Conservation (phyloP, 2,329 filamentous ascomycete species). For the Trichoderma arundinaceum region DNA sequence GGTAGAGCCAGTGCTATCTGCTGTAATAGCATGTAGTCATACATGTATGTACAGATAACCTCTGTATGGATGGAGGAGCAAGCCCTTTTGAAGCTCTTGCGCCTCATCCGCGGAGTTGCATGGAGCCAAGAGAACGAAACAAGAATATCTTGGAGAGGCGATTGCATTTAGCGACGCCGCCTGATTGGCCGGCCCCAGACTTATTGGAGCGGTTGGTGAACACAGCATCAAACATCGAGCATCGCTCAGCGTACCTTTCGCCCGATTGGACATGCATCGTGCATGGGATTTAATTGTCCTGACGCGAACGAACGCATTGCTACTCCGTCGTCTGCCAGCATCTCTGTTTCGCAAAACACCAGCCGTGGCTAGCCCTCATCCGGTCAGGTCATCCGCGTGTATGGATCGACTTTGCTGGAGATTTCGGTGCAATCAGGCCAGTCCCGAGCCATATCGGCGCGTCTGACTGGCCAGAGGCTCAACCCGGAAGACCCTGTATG, state of each 20-base stretch:
- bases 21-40: constrained; percentile 23
- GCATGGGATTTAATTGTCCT: constrained; percentile 11
- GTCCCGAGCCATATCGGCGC: neutral
- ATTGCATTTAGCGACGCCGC: constrained; percentile 21
- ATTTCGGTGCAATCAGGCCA: constrained; percentile 18
- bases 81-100: constrained; percentile 16
- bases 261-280: constrained; percentile 18
- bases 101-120: constrained; percentile 33
- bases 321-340: too few relatives aligned
- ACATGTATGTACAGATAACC: neutral
- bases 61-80: neutral
- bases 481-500: too few relatives aligned
- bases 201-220: constrained; percentile 30
- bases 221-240: constrained; percentile 23
- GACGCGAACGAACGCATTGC: constrained; percentile 25
- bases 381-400: constrained; percentile 19
- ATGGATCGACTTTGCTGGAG: constrained; percentile 23
- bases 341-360: too few relatives aligned
- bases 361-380: constrained; percentile 13
- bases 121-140: constrained; percentile 6
- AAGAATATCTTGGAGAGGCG: constrained; percentile 33
- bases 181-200: constrained; percentile 43
- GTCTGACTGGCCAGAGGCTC: constrained; percentile 11
- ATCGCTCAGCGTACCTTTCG: constrained; percentile 20
- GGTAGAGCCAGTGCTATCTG: constrained; percentile 8